A percentile compares a stretch with the other conserved stretches of the same genome.
Evolutionary conservation across 129 eudicot species (phyloP).

Genomic region (Scalesia atractyloides): DNA sequence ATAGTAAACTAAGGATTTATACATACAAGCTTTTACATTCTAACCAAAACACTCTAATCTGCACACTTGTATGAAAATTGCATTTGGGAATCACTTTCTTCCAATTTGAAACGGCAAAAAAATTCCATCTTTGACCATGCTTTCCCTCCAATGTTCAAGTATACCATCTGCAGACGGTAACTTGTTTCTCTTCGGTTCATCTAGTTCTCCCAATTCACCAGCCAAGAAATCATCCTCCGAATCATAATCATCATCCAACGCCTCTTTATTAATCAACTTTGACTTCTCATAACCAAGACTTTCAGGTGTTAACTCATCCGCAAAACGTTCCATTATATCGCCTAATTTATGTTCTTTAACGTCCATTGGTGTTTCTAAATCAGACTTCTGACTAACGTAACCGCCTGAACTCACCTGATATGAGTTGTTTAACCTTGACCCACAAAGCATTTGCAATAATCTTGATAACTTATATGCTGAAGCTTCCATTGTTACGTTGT

Average conservation of each 20-base stretch:
- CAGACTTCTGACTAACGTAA: background rate
- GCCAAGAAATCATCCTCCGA: slow-evolving; percentile 43
- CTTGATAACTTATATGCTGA: slow-evolving; percentile 56
- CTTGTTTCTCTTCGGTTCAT: slow-evolving; percentile 35
- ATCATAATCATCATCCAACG: slow-evolving; percentile 38
- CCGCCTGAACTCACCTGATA: background rate
- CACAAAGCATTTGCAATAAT: slow-evolving; percentile 59
- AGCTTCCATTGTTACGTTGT: slow-evolving; percentile 50
- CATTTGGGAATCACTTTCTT: slow-evolving; percentile 24
- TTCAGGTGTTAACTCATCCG: slow-evolving; percentile 32
- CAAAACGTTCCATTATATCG: slow-evolving; percentile 32
- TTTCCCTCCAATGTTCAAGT: slow-evolving; percentile 71
- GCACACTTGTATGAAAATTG: slow-evolving; percentile 19
- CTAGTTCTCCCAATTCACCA: slow-evolving; percentile 41
- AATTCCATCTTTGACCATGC: slow-evolving; percentile 49
- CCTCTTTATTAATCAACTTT: slow-evolving; percentile 24
- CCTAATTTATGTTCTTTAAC: slow-evolving; percentile 23
- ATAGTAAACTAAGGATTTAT: background rate
- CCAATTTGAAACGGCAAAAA: slow-evolving; percentile 43
- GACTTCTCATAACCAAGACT: slow-evolving; percentile 22
- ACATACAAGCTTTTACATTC: slow-evolving; percentile 24
- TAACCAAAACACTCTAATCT: slow-evolving; percentile 15
- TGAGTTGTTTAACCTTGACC: slow-evolving; percentile 39
- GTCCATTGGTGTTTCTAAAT: slow-evolving; percentile 16
- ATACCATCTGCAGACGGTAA: slow-evolving; percentile 77